phyloP scores from a whole-genome alignment of 2,329 filamentous ascomycete species.

The Colletotrichum eleusines region DNA sequence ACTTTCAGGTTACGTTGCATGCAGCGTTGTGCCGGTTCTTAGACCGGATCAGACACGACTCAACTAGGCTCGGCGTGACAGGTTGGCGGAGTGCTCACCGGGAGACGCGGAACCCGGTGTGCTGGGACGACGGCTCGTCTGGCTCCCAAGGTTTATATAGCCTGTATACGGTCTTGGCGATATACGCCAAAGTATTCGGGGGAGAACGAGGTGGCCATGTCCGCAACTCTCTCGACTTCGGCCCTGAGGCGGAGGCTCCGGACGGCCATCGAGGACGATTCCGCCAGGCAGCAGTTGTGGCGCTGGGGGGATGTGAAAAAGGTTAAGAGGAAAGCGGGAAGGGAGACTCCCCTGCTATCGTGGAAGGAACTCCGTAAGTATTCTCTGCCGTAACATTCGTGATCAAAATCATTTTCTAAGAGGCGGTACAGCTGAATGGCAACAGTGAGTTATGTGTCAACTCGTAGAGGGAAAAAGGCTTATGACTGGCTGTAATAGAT shows the following conservation, averaged over 20 bases:
- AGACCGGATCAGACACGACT: no score
- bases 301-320: neutral
- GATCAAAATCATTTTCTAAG: neutral
- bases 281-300: conserved; percentile 8
- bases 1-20: neutral
- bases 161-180: neutral
- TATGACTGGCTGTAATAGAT: neutral
- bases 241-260: conserved; percentile 21
- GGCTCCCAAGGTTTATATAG: neutral
- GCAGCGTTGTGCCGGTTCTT: neutral
- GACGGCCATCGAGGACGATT: conserved; percentile 14
- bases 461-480: fast-evolving
- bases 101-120: neutral
- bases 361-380: conserved; percentile 34
- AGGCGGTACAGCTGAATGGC: conserved; percentile 17
- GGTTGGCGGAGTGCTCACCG: neutral
- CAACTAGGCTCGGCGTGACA: neutral
- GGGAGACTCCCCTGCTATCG: neutral
- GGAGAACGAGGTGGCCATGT: neutral
- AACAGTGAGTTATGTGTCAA: conserved; percentile 20
- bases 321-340: neutral
- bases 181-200: neutral
- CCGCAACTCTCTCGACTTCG: conserved; percentile 16
- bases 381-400: neutral
- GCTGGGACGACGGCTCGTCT: neutral